A percentile compares a stretch with the other conserved stretches of the same genome.
Evolutionary conservation across 2,329 filamentous ascomycete genomes (phyloP).

Genomic region (Rhinocladiella mackenziei): DNA sequence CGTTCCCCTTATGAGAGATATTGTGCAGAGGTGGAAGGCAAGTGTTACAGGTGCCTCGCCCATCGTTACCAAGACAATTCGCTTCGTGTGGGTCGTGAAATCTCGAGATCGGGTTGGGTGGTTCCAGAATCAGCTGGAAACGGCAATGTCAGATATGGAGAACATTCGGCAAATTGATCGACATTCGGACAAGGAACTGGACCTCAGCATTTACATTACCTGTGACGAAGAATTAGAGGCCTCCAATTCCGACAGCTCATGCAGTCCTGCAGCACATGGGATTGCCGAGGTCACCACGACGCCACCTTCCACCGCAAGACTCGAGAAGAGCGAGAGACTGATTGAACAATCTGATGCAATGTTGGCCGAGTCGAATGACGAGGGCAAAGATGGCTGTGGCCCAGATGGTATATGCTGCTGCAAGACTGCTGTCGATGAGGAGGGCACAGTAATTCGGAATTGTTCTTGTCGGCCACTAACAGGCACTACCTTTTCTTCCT

Average conservation of each 20-base stretch:
- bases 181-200: conserved; percentile 41
- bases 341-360: conserved; percentile 10
- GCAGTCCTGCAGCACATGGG: conserved; percentile 12
- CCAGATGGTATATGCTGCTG: conserved; percentile 47
- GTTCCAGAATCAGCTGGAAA: conserved; percentile 22
- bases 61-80: conserved; percentile 31
- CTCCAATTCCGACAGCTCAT: conserved; percentile 5
- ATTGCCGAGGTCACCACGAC: conserved; percentile 3
- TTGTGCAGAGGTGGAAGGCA: conserved; percentile 40
- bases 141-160: conserved; percentile 17
- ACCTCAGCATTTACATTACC: conserved; percentile 54
- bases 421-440: conserved; percentile 45
- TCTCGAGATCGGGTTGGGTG: conserved; percentile 35
- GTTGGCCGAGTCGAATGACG: conserved; percentile 9
- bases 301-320: not conserved
- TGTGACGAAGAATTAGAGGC: conserved; percentile 45
- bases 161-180: conserved; percentile 11
- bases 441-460: conserved; percentile 26
- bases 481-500: conserved; percentile 16
- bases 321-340: conserved; percentile 22
- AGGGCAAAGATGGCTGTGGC: conserved; percentile 27
- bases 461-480: conserved; percentile 11
- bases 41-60: conserved; percentile 44
- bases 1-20: conserved; percentile 48
- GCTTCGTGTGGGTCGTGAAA: conserved; percentile 53